These are phyloP conservation scores for Striga asiatica DNA, from an alignment of 257 asterid species.

Conservation along the genomic window DNA sequence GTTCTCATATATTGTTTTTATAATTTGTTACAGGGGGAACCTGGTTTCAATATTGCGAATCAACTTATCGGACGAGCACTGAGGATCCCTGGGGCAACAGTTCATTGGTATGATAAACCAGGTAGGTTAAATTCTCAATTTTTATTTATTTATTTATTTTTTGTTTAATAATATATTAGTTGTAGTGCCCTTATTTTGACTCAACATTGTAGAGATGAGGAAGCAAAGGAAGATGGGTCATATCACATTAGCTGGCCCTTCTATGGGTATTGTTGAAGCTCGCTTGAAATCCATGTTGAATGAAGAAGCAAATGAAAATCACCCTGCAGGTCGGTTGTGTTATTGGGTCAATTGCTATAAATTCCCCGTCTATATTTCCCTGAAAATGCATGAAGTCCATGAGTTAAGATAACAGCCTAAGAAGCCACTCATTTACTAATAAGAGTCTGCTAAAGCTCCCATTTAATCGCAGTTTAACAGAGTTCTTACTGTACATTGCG, in stretches of 20 bases:
- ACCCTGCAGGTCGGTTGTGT: conserved; percentile 41
- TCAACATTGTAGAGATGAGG: conserved; percentile 53
- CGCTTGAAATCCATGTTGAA: conserved; percentile 44
- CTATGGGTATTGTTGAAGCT: conserved; percentile 70
- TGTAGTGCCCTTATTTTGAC: not conserved
- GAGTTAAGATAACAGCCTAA: not conserved
- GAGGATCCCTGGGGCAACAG: conserved; percentile 67
- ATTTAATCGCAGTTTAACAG: not conserved
- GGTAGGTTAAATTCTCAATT: conserved; percentile 38
- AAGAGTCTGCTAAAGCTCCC: not conserved
- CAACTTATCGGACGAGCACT: conserved; percentile 67
- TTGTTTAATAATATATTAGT: not conserved
- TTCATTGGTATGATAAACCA: conserved; percentile 99
- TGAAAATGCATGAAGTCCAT: not conserved
- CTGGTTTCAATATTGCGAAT: conserved; percentile 61
- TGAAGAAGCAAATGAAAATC: conserved; percentile 35
- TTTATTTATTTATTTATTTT: not conserved
- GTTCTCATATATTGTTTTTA: conserved; percentile 6
- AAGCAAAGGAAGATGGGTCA: conserved; percentile 99
- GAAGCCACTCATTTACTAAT: not conserved
- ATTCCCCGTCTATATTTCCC: not conserved
- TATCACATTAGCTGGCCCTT: conserved; percentile 76
- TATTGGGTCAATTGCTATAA: not conserved
- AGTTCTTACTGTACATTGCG: not conserved
- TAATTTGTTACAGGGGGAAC: conserved; percentile 52